phyloP scores from a whole-genome alignment of 148 eudicot species.

The Arbutus unedo region DNA sequence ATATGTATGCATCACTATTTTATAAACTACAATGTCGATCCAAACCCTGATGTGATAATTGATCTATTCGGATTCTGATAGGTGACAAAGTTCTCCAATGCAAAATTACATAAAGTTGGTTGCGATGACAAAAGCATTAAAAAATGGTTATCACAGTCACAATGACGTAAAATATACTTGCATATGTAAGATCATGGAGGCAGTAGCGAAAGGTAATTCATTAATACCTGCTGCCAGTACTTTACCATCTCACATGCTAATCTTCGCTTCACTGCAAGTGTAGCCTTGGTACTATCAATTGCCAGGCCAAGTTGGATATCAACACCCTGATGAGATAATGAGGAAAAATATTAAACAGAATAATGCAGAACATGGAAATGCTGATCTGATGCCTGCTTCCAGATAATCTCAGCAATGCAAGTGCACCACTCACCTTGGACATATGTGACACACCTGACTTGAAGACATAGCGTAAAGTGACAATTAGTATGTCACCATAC shows the following conservation, averaged over 20 bases:
- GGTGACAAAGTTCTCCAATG: background rate
- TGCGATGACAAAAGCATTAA: background rate
- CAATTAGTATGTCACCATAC: background rate
- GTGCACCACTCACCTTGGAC: background rate
- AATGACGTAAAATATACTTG: background rate
- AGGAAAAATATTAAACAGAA: constrained; percentile 11
- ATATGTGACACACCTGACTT: background rate
- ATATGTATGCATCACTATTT: too few relatives aligned
- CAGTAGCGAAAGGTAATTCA: constrained; percentile 5
- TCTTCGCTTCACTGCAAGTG: constrained; percentile 96
- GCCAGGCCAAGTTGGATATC: constrained; percentile 98
- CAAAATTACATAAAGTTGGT: background rate
- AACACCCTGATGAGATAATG: constrained; percentile 35
- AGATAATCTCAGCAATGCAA: background rate
- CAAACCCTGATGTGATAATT: background rate
- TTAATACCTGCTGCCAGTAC: constrained; percentile 94
- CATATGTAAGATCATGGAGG: background rate
- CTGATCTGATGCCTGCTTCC: background rate
- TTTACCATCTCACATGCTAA: constrained; percentile 99
- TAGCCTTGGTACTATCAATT: constrained; percentile 94
- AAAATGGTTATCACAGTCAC: background rate
- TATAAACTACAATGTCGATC: background rate
- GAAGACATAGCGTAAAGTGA: background rate
- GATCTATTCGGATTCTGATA: background rate
- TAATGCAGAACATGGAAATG: background rate